phyloP scores from a whole-genome alignment of 2,329 filamentous ascomycete genomes.

The Coniosporium tulheliwenetii region DNA sequence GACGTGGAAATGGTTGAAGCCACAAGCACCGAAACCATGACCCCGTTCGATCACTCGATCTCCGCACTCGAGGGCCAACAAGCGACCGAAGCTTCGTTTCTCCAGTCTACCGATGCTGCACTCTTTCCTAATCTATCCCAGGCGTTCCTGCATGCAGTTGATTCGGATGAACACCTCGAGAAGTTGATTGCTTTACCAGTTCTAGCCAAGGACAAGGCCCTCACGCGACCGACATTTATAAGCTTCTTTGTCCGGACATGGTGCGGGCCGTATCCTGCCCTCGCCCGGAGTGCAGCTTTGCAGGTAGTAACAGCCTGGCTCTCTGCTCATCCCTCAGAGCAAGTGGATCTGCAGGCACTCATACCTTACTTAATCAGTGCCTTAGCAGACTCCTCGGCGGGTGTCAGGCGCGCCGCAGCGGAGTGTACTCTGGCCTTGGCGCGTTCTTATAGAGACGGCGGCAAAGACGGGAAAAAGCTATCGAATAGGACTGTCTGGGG shows the following conservation, averaged over 20 bases:
- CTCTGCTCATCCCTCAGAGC: constrained; percentile 31
- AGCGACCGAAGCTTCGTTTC: constrained; percentile 14
- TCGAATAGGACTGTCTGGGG: constrained; percentile 34
- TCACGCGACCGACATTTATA: constrained; percentile 50
- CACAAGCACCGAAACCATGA: constrained; percentile 1
- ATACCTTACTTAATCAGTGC: constrained; percentile 69
- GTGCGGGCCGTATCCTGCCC: constrained; percentile 53
- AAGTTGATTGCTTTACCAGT: constrained; percentile 39
- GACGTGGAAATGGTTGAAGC: constrained; percentile 35
- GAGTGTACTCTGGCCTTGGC: constrained; percentile 46
- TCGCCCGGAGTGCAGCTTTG: constrained; percentile 54
- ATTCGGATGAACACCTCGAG: constrained; percentile 7
- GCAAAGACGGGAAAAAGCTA: constrained; percentile 15
- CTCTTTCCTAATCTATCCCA: constrained; percentile 15
- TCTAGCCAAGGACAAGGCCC: constrained; percentile 37
- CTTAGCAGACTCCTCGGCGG: constrained; percentile 58
- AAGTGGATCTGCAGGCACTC: constrained; percentile 58
- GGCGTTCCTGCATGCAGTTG: constrained; percentile 15
- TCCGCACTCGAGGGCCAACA: constrained; percentile 9
- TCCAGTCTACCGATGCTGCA: constrained; percentile 6
- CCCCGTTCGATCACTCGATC: constrained; percentile 4
- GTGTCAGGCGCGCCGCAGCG: constrained; percentile 61
- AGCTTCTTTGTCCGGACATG: constrained; percentile 64
- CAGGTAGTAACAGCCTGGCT: constrained; percentile 45
- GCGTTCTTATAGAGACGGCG: constrained; percentile 23